Evolutionary conservation across 2,329 filamentous ascomycete species (phyloP).

Genomic region (Diaporthe vexans): DNA sequence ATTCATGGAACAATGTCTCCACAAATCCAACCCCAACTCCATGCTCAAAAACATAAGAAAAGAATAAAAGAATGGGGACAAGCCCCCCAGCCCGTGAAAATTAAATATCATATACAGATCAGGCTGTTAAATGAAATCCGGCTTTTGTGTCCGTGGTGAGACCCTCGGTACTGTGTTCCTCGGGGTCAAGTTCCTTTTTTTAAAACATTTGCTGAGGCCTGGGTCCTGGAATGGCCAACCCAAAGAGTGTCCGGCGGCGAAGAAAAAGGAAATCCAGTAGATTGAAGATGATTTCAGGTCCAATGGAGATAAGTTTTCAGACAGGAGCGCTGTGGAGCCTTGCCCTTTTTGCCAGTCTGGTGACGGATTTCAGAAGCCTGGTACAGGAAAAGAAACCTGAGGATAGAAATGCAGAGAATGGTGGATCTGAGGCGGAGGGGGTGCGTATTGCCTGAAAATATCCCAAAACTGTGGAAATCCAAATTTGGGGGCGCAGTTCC

Average conservation of each 20-base stretch:
- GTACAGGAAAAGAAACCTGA: conserved; percentile 59
- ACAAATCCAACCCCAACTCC: conserved; percentile 43
- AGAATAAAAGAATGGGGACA: conserved; percentile 25
- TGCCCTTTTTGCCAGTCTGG: neutral
- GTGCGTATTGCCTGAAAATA: conserved; percentile 65
- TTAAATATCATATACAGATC: conserved; percentile 29
- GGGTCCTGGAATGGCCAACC: neutral
- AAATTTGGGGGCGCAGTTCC: conserved; percentile 60
- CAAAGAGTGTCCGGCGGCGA: neutral
- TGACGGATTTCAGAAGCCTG: conserved; percentile 35
- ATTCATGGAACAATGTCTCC: neutral
- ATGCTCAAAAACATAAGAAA: conserved; percentile 43
- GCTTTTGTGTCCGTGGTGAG: conserved; percentile 23
- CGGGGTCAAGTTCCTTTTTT: conserved; percentile 10
- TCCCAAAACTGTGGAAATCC: conserved; percentile 65
- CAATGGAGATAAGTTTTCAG: neutral
- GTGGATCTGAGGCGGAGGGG: conserved; percentile 62
- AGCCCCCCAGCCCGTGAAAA: neutral
- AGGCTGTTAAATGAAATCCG: conserved; percentile 33
- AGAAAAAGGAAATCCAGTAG: neutral
- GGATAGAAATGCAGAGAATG: conserved; percentile 66
- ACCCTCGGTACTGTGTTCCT: conserved; percentile 23
- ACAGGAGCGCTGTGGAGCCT: neutral
- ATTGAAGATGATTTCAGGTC: neutral
- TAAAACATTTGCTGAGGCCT: neutral